These are phyloP conservation scores for Plasmodium vinckei DNA, from an alignment of 169 alveolate genomes.

Conservation along the genomic window DNA sequence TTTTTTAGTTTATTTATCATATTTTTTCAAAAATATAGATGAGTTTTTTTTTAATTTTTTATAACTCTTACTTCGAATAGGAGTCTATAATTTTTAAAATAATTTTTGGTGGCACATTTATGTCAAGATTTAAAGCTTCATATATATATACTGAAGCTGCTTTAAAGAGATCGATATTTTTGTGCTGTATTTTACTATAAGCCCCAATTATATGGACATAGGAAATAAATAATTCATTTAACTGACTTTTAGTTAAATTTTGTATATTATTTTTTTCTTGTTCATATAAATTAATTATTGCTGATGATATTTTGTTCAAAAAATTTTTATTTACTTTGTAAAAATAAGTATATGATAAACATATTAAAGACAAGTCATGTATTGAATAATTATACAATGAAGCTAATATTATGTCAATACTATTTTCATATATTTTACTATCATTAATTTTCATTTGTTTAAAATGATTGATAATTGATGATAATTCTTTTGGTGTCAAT, in stretches of 20 bases:
- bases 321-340: constrained; percentile 19
- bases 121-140: constrained; percentile 54
- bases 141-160: constrained; percentile 80
- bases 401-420: constrained; percentile 75
- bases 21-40: constrained; percentile 57
- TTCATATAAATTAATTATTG: constrained; percentile 39
- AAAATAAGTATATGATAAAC: constrained; percentile 78
- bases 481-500: constrained; percentile 80
- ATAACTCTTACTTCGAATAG: constrained; percentile 79
- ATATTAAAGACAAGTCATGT: constrained; percentile 80
- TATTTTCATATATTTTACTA: constrained; percentile 77
- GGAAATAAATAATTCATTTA: constrained; percentile 72
- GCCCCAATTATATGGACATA: constrained; percentile 85
- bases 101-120: constrained; percentile 77
- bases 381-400: constrained; percentile 75
- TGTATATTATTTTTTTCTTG: constrained; percentile 44
- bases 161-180: constrained; percentile 81
- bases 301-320: constrained; percentile 35
- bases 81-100: constrained; percentile 78
- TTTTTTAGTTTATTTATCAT: constrained; percentile 3
- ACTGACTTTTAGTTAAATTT: constrained; percentile 18
- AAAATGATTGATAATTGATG: constrained; percentile 80
- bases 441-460: constrained; percentile 83
- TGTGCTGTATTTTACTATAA: constrained; percentile 78
- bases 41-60: constrained; percentile 40